These are phyloP conservation scores for Huntiella decipiens DNA, from an alignment of 2,329 filamentous ascomycete genomes.

Conservation along the genomic window DNA sequence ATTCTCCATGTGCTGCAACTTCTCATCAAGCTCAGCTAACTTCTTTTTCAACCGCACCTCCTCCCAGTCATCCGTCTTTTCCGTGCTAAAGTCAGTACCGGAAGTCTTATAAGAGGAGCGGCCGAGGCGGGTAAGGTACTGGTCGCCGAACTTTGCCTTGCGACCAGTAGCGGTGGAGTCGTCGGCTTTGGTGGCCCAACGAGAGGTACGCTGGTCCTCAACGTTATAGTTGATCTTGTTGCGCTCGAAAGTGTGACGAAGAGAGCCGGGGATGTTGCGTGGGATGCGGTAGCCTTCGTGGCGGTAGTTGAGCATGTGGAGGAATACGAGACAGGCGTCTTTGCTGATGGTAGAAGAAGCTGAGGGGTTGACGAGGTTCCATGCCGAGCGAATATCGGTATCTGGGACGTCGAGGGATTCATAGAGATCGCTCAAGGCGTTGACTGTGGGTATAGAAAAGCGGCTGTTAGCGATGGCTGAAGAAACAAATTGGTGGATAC, in stretches of 20 bases:
- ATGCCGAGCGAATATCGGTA: conserved; percentile 72
- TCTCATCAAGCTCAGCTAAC: conserved; percentile 70
- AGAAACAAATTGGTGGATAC: not conserved
- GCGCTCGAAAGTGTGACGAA: conserved; percentile 80
- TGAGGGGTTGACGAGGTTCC: conserved; percentile 94
- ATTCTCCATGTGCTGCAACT: conserved; percentile 66
- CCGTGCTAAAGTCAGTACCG: conserved; percentile 76
- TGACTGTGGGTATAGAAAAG: conserved; percentile 31
- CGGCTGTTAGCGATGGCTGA: not conserved
- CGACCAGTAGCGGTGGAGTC: conserved; percentile 68
- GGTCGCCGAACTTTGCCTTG: conserved; percentile 94
- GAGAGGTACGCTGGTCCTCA: conserved; percentile 53
- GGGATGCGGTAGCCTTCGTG: conserved; percentile 93
- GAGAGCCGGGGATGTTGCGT: conserved; percentile 73
- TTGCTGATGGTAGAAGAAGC: conserved; percentile 72
- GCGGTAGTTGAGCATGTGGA: conserved; percentile 90
- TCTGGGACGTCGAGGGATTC: conserved; percentile 55
- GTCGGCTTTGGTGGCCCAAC: conserved; percentile 63
- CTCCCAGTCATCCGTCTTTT: conserved; percentile 90
- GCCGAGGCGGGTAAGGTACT: conserved; percentile 81
- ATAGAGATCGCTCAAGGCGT: conserved; percentile 66
- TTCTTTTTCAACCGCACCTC: conserved; percentile 90
- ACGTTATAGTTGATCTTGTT: conserved; percentile 94
- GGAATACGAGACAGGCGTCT: conserved; percentile 81
- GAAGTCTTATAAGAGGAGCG: conserved; percentile 61